Conservation (phyloP, 345 rosid species). For the Rhizophora mangle region DNA sequence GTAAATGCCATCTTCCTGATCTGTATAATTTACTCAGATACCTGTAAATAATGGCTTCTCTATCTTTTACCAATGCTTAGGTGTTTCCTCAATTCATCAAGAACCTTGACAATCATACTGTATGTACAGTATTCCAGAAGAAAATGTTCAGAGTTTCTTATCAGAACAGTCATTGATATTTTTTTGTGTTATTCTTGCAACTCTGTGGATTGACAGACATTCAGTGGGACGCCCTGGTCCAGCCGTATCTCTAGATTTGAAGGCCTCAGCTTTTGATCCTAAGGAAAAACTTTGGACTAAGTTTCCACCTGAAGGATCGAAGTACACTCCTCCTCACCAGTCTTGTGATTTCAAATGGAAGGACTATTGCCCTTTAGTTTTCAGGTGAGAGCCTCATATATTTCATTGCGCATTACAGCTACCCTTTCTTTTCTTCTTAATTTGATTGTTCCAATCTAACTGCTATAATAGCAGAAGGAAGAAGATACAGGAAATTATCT, state of each 20-base stretch:
- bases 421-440: neutral
- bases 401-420: slow-evolving; percentile 4
- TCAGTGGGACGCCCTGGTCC: slow-evolving; percentile 96
- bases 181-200: neutral
- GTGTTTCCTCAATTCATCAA: no score
- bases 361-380: slow-evolving; percentile 95
- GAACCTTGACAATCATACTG: no score
- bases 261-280: slow-evolving; percentile 89
- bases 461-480: neutral
- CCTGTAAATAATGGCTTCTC: no score
- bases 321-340: slow-evolving; percentile 93
- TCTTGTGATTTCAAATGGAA: slow-evolving; percentile 94
- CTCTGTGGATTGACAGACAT: slow-evolving; percentile 44
- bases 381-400: slow-evolving; percentile 52
- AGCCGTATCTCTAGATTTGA: slow-evolving; percentile 78
- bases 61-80: no score
- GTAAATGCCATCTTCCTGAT: no score
- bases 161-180: neutral
- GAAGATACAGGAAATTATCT: neutral
- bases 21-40: no score
- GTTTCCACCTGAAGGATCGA: slow-evolving; percentile 95
- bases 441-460: neutral
- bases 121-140: neutral
- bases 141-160: neutral
- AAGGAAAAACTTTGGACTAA: slow-evolving; percentile 95